Base-by-base conservation (phyloP, 208 protist species). In the Trypanosoma vivax region DNA sequence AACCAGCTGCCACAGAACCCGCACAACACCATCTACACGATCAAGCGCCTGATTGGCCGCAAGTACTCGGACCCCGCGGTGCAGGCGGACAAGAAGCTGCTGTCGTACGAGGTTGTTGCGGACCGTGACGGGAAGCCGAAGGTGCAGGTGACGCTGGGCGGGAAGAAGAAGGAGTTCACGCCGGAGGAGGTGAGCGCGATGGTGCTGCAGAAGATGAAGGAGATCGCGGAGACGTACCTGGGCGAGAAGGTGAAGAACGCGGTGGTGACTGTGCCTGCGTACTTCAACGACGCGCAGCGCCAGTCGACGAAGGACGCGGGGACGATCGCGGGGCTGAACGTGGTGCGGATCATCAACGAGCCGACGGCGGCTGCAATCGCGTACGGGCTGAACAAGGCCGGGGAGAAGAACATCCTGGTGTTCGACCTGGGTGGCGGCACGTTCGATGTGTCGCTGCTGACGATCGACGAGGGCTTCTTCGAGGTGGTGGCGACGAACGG, bases 51-150 rank as follows among this genome's bases (percentile, higher is more conserved):
- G 9, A 97, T 98, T 40, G 95, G 95, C 42, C 82, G 90, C 49
- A 70, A 83, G 66, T 98, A 87, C 75, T 52, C 41, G 9, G 95
- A 98, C 43, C 27, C 50, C 19, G 68, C 64, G 14, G 90, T 99
- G 16, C 96, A 99, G 79, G 48, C 56, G 38, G 97, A 99, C 71
- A 81, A 92, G 53, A 97, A 97, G 75, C 70, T 96, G n/a, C 89
- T 92, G 51, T 96, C 96, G 18, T 99, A 92, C 73, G 76, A 90
- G 41, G 69, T 99, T 10, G 68, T 97, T 73, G 13, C 52, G 16
- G 65, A 82, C 50, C 69, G 80, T 54, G 65, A 81, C 48, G 78
- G 74, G 18, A 92, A 97, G 70, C 95, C 95, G 28, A 51, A 83
- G 18, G 68, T 97, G 45, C 43, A 92, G 57, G 88, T 98, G 9